phyloP scores from a whole-genome alignment of 805 yeast genomes.

The Komagataella ulmi region DNA sequence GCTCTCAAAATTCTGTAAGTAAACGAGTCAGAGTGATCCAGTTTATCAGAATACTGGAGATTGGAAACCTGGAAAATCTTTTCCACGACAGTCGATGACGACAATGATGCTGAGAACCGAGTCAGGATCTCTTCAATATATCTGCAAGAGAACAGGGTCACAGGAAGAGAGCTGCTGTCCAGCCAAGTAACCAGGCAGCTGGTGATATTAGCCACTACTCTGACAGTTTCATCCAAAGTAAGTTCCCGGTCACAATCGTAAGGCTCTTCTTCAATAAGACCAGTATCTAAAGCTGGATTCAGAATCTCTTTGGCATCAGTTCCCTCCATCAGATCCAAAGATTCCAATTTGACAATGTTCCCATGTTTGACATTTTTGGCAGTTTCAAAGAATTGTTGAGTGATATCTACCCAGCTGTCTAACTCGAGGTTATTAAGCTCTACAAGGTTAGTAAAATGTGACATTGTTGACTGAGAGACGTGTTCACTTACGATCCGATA shows the following conservation, averaged over 20 bases:
- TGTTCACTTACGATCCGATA: neutral
- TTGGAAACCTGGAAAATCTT: conserved; percentile 20
- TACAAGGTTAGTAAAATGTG: neutral
- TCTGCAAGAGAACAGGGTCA: conserved; percentile 63
- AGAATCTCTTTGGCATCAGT: conserved; percentile 77
- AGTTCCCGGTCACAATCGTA: conserved; percentile 20
- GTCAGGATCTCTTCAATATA: conserved; percentile 50
- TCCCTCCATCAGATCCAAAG: conserved; percentile 65
- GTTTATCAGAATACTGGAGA: neutral
- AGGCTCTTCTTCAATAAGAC: conserved; percentile 38
- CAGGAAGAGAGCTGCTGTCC: conserved; percentile 59
- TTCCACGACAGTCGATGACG: conserved; percentile 61
- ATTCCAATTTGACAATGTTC: conserved; percentile 42
- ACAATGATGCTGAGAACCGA: conserved; percentile 25
- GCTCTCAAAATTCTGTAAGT: neutral
- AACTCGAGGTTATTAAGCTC: neutral
- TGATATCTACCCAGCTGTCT: conserved; percentile 1
- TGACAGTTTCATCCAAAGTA: conserved; percentile 25
- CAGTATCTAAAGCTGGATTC: conserved; percentile 67
- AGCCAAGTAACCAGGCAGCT: conserved; percentile 60
- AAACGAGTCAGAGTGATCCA: neutral
- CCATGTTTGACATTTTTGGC: conserved; percentile 26
- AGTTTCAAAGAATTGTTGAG: conserved; percentile 1
- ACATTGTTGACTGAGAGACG: neutral
- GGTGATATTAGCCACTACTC: conserved; percentile 40